Conservation (phyloP, 768 basidiomycete species). For the Tylopilus sp. region DNA sequence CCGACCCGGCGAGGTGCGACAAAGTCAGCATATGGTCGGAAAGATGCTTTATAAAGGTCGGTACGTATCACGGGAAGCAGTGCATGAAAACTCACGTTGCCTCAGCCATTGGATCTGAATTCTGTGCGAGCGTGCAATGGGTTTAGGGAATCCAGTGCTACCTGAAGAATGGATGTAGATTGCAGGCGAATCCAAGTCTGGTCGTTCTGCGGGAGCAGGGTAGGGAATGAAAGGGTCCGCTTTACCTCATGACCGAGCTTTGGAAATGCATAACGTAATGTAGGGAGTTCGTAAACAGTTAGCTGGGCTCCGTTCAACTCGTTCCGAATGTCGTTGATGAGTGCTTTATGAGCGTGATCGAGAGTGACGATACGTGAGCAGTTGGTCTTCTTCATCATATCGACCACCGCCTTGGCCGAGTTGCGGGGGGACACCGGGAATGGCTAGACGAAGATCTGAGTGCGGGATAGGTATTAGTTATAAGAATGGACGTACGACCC, state of each 20-base stretch:
- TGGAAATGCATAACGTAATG: slow-evolving; percentile 35
- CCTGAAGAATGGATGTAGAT: slow-evolving; percentile 50
- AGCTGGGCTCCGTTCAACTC: background rate
- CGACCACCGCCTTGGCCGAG: slow-evolving; percentile 37
- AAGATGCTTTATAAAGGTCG: slow-evolving; percentile 2
- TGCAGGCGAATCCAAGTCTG: slow-evolving; percentile 35
- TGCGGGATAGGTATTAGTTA: slow-evolving; percentile 22
- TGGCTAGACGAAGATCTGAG: slow-evolving; percentile 21
- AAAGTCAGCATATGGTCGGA: background rate
- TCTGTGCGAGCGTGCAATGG: slow-evolving; percentile 37
- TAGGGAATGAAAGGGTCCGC: slow-evolving; percentile 20
- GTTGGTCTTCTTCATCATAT: slow-evolving; percentile 21
- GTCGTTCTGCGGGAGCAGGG: slow-evolving; percentile 4
- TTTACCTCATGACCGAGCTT: slow-evolving; percentile 34
- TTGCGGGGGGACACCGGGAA: slow-evolving; percentile 41
- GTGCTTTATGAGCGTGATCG: slow-evolving; percentile 12
- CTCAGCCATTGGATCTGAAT: slow-evolving; percentile 33
- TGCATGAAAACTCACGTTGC: background rate
- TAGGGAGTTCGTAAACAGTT: slow-evolving; percentile 18
- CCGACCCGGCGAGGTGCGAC: slow-evolving; percentile 17
- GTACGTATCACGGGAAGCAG: background rate
- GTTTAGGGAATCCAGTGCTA: slow-evolving; percentile 50
- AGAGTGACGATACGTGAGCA: slow-evolving; percentile 22
- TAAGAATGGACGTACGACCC: slow-evolving; percentile 27
- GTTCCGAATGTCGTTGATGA: slow-evolving; percentile 10